A percentile compares a stretch with the other conserved stretches of the same genome.
Conservation (phyloP, 257 asterid genomes). For the Ocimum tenuiflorum region DNA sequence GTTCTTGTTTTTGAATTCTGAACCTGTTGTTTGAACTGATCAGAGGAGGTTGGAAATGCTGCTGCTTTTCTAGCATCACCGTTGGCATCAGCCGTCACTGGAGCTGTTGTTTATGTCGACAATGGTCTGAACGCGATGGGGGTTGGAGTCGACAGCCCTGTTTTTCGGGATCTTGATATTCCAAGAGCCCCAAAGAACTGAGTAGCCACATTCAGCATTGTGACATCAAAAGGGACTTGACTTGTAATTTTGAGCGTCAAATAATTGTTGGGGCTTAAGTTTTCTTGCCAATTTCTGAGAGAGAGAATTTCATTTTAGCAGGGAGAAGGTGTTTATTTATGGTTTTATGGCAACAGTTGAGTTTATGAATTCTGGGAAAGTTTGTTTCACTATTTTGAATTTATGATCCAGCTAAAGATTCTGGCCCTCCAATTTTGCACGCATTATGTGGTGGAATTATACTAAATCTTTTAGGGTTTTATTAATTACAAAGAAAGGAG, state of each 20-base stretch:
- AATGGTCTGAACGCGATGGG: slow-evolving; percentile 84
- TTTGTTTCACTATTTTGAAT: slow-evolving; percentile 13
- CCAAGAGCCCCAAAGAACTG: slow-evolving; percentile 49
- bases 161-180: slow-evolving; percentile 46
- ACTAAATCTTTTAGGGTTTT: too few species aligned
- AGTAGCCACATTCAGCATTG: not conserved
- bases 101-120: slow-evolving; percentile 67
- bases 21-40: slow-evolving; percentile 5
- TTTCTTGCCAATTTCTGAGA: slow-evolving; percentile 3
- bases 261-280: slow-evolving; percentile 21
- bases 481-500: too few species aligned
- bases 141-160: slow-evolving; percentile 82
- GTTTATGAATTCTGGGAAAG: too few species aligned
- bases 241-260: slow-evolving; percentile 9
- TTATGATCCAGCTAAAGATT: not conserved
- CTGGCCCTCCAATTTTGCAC: not conserved
- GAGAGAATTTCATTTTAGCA: not conserved
- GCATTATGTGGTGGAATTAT: not conserved
- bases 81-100: slow-evolving; percentile 76
- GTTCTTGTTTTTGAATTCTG: not conserved
- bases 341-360: too few species aligned
- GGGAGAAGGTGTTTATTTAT: not conserved
- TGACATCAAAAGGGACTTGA: not conserved
- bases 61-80: slow-evolving; percentile 82
- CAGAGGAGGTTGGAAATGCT: slow-evolving; percentile 81